phyloP scores from a whole-genome alignment of 345 rosid genomes.

The Eutrema japonicum region DNA sequence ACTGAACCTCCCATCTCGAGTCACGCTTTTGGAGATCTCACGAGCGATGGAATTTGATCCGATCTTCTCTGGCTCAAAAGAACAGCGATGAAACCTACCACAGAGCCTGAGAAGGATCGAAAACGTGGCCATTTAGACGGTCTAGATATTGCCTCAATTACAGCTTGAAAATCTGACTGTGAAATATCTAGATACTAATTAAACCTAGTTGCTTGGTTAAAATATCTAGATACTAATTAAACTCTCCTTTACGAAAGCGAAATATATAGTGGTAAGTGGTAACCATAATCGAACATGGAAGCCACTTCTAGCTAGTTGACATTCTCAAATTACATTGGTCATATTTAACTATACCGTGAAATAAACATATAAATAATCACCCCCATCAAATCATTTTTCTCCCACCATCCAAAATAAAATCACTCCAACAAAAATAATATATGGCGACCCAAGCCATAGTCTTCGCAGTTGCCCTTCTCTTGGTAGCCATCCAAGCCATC shows the following conservation, averaged over 20 bases:
- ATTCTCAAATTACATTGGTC: constrained; percentile 27
- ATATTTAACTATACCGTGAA: constrained; percentile 9
- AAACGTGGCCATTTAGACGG: too few relatives aligned
- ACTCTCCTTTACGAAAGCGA: constrained; percentile 17
- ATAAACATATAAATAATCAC: constrained; percentile 31
- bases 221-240: background rate
- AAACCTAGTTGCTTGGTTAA: constrained; percentile 14
- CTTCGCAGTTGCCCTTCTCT: constrained; percentile 27
- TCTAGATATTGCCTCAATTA: too few relatives aligned
- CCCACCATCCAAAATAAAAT: constrained; percentile 22
- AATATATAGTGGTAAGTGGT: constrained; percentile 45
- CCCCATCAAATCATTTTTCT: constrained; percentile 14
- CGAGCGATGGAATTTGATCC: too few relatives aligned
- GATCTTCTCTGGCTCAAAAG: too few relatives aligned
- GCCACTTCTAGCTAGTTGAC: constrained; percentile 49
- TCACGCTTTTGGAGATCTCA: too few relatives aligned
- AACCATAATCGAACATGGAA: constrained; percentile 60
- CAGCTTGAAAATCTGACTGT: background rate
- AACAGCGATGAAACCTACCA: too few relatives aligned
- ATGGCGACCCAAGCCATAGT: constrained; percentile 34
- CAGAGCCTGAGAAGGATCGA: too few relatives aligned
- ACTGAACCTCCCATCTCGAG: too few relatives aligned
- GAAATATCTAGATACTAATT: background rate
- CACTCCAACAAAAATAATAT: constrained; percentile 11
- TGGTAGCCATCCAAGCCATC: constrained; percentile 37